Evolutionary conservation across 139 green algal genomes (phyloP).

Genomic region (Volvox reticuliferus): DNA sequence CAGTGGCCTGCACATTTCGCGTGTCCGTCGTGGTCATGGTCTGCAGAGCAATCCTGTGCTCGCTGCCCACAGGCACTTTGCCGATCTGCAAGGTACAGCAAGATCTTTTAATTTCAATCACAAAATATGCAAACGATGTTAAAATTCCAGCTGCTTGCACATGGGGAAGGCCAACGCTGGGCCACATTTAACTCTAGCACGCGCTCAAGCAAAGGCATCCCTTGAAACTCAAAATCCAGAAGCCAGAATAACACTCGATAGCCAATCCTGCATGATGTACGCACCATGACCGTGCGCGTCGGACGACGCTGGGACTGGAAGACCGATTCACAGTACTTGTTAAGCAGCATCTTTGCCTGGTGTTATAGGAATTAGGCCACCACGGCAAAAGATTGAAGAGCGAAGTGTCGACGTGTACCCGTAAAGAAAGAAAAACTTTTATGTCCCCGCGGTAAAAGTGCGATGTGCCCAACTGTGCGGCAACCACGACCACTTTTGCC

Average conservation of each 20-base stretch:
- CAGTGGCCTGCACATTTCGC: conserved; percentile 89
- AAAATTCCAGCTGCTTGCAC: neutral
- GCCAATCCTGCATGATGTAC: conserved; percentile 1
- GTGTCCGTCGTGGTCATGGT: conserved; percentile 99
- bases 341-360: conserved; percentile 11
- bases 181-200: neutral
- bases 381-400: neutral
- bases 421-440: neutral
- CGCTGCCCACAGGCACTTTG: conserved; percentile 91
- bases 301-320: conserved; percentile 84
- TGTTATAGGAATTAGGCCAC: neutral
- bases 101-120: neutral
- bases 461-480: neutral
- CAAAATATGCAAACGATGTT: neutral
- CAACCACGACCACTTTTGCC: conserved; percentile 8
- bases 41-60: conserved; percentile 94
- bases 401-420: neutral
- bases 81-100: conserved; percentile 80
- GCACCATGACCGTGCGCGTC: conserved; percentile 89
- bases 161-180: neutral
- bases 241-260: neutral
- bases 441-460: neutral
- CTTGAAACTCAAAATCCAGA: neutral
- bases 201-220: neutral
- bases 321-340: conserved; percentile 91